These are phyloP conservation scores for Phlyctochytrium arcticum DNA, from an alignment of 192 early-diverging fungal genomes.

Conservation along the genomic window DNA sequence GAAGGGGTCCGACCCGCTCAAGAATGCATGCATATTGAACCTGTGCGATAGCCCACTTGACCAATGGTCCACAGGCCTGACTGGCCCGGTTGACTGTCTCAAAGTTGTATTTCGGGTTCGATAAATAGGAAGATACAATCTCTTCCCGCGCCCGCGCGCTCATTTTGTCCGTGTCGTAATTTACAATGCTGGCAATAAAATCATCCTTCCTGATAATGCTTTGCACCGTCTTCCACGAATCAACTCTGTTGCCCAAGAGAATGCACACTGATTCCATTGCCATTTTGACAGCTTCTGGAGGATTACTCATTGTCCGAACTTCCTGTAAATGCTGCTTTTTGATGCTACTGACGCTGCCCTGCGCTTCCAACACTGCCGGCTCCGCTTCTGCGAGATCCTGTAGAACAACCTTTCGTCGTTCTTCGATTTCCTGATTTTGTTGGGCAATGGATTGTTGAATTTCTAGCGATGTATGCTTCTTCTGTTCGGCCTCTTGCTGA, in stretches of 20 bases:
- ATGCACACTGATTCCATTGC: conserved; percentile 98
- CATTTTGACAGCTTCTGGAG: conserved; percentile 91
- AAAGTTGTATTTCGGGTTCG: conserved; percentile 85
- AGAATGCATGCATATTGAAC: conserved; percentile 90
- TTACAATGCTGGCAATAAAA: conserved; percentile 96
- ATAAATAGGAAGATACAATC: conserved; percentile 74
- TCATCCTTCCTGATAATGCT: conserved; percentile 88
- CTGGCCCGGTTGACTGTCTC: conserved; percentile 95
- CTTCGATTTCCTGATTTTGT: conserved; percentile 75
- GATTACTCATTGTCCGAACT: conserved; percentile 94
- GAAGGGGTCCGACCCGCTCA: conserved; percentile 91
- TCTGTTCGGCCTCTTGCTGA: conserved; percentile 89
- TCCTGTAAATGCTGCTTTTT: conserved; percentile 96
- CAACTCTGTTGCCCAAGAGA: conserved; percentile 78
- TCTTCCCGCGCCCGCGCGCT: conserved; percentile 70
- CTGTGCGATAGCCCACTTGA: conserved; percentile 98
- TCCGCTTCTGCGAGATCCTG: conserved; percentile 92
- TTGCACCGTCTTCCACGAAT: conserved; percentile 92
- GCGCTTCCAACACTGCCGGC: conserved; percentile 94
- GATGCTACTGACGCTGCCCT: conserved; percentile 89
- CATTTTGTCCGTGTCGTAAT: conserved; percentile 92
- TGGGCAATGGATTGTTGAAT: conserved; percentile 71
- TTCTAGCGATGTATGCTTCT: conserved; percentile 74
- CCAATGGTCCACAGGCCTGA: conserved; percentile 97
- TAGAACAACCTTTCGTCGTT: conserved; percentile 75